phyloP scores from a whole-genome alignment of 108 stramenopile species.

The Seminavis robusta region DNA sequence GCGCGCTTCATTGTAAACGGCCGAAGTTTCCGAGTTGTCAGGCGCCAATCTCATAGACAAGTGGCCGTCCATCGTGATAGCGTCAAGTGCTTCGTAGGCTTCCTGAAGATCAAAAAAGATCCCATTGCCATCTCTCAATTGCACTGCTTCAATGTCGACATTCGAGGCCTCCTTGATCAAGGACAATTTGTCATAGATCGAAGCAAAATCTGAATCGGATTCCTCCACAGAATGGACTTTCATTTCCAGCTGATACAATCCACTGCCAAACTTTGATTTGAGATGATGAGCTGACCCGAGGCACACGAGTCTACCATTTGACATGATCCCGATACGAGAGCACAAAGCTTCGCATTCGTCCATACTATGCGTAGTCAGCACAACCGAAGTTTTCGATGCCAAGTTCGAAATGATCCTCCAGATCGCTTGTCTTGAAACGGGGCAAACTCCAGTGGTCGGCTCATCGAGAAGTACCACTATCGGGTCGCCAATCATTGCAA shows the following conservation, averaged over 20 bases:
- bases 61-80: conserved; percentile 48
- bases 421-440: conserved; percentile 78
- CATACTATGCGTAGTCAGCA: conserved; percentile 84
- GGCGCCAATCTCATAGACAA: conserved; percentile 30
- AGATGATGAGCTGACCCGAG: conserved; percentile 86
- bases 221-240: conserved; percentile 33
- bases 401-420: conserved; percentile 80
- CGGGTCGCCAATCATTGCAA: conserved; percentile 80
- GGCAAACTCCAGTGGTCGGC: conserved; percentile 67
- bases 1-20: conserved; percentile 53
- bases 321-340: conserved; percentile 96
- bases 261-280: conserved; percentile 79
- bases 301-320: conserved; percentile 85
- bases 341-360: conserved; percentile 97
- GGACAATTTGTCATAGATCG: conserved; percentile 8
- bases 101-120: conserved; percentile 50
- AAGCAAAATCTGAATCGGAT: conserved; percentile 36
- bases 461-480: conserved; percentile 82
- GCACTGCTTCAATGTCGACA: too few species aligned
- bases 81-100: conserved; percentile 18
- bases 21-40: conserved; percentile 46
- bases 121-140: conserved; percentile 22
- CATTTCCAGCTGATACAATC: too few species aligned
- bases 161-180: conserved; percentile 1
- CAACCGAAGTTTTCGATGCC: conserved; percentile 72